Evolutionary conservation across 768 basidiomycete genomes (phyloP).

Genomic region (Crucibulum laeve): DNA sequence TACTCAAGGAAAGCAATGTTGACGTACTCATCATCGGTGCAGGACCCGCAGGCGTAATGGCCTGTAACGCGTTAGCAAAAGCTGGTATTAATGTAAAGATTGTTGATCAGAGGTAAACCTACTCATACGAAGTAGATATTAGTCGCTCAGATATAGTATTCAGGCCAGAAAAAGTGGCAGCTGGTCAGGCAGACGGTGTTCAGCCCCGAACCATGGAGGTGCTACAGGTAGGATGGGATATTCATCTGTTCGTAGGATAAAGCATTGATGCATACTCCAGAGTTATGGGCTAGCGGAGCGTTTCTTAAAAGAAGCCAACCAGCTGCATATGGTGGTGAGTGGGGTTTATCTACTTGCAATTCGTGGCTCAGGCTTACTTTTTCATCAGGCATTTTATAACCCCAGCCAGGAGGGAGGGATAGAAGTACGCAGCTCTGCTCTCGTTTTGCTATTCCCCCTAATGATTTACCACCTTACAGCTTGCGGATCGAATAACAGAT

Average conservation of each 20-base stretch:
- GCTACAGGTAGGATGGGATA: conserved; percentile 33
- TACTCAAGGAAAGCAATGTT: conserved; percentile 31
- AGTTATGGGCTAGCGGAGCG: conserved; percentile 75
- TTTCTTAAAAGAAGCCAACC: conserved; percentile 58
- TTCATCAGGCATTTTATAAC: conserved; percentile 71
- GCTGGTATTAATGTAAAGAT: conserved; percentile 58
- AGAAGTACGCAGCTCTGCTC: conserved; percentile 33
- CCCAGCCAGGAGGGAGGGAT: conserved; percentile 58
- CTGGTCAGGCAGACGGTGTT: conserved; percentile 59
- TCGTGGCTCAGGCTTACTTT: background rate
- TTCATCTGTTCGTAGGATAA: background rate
- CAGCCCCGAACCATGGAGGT: conserved; percentile 53
- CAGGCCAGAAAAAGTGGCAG: conserved; percentile 44
- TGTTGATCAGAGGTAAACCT: conserved; percentile 50
- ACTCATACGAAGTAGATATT: background rate
- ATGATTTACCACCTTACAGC: conserved; percentile 25
- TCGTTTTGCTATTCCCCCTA: background rate
- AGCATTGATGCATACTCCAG: conserved; percentile 24
- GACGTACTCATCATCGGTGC: conserved; percentile 64
- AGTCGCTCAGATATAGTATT: background rate
- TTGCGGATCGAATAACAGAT: conserved; percentile 59
- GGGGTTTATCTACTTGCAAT: background rate
- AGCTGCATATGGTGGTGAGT: conserved; percentile 65
- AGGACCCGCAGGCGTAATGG: conserved; percentile 64
- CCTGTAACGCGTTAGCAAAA: conserved; percentile 53